Percentiles rank a stretch among this genome's conserved stretches.
These are phyloP conservation scores for Rubia peregrina DNA, from an alignment of 305 asterid species.

Conservation along the genomic window DNA sequence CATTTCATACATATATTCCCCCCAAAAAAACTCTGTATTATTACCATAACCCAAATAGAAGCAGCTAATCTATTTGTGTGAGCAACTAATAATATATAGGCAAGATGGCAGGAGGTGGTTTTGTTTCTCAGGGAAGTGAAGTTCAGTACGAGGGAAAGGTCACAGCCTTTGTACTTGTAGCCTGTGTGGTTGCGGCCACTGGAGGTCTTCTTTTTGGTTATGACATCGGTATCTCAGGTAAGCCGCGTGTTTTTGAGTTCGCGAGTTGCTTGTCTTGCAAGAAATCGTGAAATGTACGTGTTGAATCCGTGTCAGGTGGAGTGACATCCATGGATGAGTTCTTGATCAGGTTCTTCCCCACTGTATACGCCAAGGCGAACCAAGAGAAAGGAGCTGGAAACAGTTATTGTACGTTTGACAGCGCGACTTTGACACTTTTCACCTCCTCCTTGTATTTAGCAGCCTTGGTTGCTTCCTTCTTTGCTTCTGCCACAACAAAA, in stretches of 20 bases:
- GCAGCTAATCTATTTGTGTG: not conserved
- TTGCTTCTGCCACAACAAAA: slow-evolving; percentile 49
- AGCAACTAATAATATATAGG: not conserved
- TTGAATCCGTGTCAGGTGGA: slow-evolving; percentile 34
- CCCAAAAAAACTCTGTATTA: not conserved
- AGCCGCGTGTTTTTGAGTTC: not conserved
- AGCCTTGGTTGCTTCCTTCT: slow-evolving; percentile 51
- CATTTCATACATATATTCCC: not conserved
- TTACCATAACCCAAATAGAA: not conserved
- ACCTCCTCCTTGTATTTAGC: slow-evolving; percentile 67
- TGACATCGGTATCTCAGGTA: slow-evolving; percentile 66
- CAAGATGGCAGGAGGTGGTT: slow-evolving; percentile 47
- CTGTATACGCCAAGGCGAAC: slow-evolving; percentile 32
- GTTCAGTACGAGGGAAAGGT: slow-evolving; percentile 42
- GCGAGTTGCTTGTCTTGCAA: not conserved
- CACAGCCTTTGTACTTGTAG: slow-evolving; percentile 41
- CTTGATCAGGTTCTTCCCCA: slow-evolving; percentile 49
- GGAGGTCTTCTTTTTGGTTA: slow-evolving; percentile 72
- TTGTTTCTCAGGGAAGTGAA: slow-evolving; percentile 10
- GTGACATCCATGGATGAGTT: slow-evolving; percentile 74
- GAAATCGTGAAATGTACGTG: not conserved
- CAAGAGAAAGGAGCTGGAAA: slow-evolving; percentile 11
- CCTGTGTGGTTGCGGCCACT: slow-evolving; percentile 58
- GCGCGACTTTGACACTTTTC: slow-evolving; percentile 47
- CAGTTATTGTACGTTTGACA: slow-evolving; percentile 51